Conservation (phyloP, 2,329 filamentous ascomycete species). For the Eutypa lata region DNA sequence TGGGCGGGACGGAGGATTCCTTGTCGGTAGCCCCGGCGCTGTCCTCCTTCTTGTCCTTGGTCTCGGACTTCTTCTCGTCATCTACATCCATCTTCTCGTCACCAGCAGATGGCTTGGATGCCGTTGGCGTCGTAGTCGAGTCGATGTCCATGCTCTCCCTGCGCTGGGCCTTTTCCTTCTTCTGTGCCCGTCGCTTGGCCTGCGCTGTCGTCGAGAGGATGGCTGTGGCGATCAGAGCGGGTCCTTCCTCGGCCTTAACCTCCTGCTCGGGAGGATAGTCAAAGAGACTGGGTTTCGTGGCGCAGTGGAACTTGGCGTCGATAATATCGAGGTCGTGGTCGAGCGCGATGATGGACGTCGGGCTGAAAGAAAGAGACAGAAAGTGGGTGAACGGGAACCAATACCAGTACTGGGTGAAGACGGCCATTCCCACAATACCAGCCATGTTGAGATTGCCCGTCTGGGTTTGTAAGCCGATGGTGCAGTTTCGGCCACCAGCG, state of each 20-base stretch:
- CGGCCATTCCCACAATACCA: constrained; percentile 94
- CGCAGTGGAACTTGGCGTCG: constrained; percentile 92
- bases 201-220: constrained; percentile 96
- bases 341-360: constrained; percentile 90
- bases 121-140: constrained; percentile 70
- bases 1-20: constrained; percentile 47
- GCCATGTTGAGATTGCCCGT: constrained; percentile 99
- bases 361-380: constrained; percentile 92
- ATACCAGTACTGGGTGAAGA: constrained; percentile 99
- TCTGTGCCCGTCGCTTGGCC: constrained; percentile 89
- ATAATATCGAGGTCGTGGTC: constrained; percentile 93
- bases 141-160: constrained; percentile 96
- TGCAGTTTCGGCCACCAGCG: constrained; percentile 96
- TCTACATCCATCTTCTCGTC: constrained; percentile 89
- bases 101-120: constrained; percentile 49
- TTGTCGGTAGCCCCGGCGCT: constrained; percentile 50
- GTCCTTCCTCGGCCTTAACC: constrained; percentile 89
- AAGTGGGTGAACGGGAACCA: constrained; percentile 99
- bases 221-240: constrained; percentile 90
- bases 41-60: constrained; percentile 61
- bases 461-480: constrained; percentile 94
- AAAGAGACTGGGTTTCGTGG: constrained; percentile 90
- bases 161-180: constrained; percentile 86
- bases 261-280: constrained; percentile 98
- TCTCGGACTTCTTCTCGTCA: constrained; percentile 53